Base-by-base conservation (phyloP, 192 early-diverging fungal genomes). In the Coemansia sp. region DNA sequence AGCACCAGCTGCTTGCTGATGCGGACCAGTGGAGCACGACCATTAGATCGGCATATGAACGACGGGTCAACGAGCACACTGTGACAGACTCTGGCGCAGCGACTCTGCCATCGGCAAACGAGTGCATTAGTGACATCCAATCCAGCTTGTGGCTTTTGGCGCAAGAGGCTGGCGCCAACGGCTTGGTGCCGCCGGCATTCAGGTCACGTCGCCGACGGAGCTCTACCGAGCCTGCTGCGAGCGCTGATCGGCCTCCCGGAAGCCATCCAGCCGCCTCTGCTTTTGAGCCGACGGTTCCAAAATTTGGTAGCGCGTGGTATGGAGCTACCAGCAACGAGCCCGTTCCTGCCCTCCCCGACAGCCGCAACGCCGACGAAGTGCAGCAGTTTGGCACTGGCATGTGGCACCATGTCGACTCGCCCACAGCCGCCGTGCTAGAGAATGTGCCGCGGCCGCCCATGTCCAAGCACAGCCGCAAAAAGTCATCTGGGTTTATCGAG, bases 401-500 rank as follows among this genome's bases (percentile, higher is more conserved):
- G 10, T 73, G 59, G 71, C 64, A 66, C 35, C 59, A 65, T 12
- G 37, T 59, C 29, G 38, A 47, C 42, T 25, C 54, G 40, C 17
- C n/a, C 5, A 29, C 29, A 31, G 17, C 15, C 27, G 27, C 29
- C 27, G 27, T 27, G 27, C 6, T n/a, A 32, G 42, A 36, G 46
- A 24, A 41, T 51, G 17, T 20, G 14, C 27, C 68, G 20, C 64
- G 60, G 20, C 40, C 69, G 4, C 41, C 49, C 2, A 42, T 70
- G 36, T 14, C 65, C 68, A 71, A 61, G 54, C 79, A 74, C 24
- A 32, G 54, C 4, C 73, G 67, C 67, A 82, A 82, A 60, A 76
- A 76, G 41, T 75, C 79, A 1, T 59, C 43, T 36, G 79, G 79
- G 24, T 67, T 82, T 22, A 82, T 76, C 6, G 79, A 69, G 25